A percentile compares a stretch with the other conserved stretches of the same genome.
phyloP scores from a whole-genome alignment of 441 rosid species.

The Brassica balearica region DNA sequence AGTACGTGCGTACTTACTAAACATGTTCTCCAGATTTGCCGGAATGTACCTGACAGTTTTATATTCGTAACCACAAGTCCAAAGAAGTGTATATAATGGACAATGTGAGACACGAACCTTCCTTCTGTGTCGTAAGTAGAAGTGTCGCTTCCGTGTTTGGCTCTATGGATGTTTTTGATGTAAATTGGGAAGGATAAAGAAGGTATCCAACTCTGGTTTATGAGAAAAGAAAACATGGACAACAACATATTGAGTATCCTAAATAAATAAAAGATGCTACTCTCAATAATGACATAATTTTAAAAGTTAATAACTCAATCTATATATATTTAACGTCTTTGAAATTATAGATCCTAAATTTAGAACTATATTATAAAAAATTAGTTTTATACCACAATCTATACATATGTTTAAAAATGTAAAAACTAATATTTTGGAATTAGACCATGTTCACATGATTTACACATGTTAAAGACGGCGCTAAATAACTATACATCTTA shows the following conservation, averaged over 20 bases:
- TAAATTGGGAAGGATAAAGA: slow-evolving; percentile 46
- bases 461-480: background rate
- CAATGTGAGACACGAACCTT: slow-evolving; percentile 41
- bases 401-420: background rate
- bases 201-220: slow-evolving; percentile 50
- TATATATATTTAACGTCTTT: background rate
- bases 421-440: background rate
- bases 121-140: slow-evolving; percentile 56
- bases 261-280: background rate
- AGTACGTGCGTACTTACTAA: slow-evolving; percentile 53
- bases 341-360: background rate
- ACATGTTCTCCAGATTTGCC: slow-evolving; percentile 54
- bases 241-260: slow-evolving; percentile 9
- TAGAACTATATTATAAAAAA: background rate
- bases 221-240: background rate
- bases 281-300: background rate
- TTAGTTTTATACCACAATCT: background rate
- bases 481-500: background rate
- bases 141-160: slow-evolving; percentile 57
- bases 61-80: slow-evolving; percentile 5
- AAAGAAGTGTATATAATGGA: background rate
- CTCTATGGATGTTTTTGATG: slow-evolving; percentile 50
- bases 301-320: too few relatives aligned
- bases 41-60: slow-evolving; percentile 47
- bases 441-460: background rate